Percentiles rank a stretch among this genome's conserved stretches.
These are phyloP conservation scores for Mycena haematopus DNA, from an alignment of 768 basidiomycete species.

Conservation along the genomic window DNA sequence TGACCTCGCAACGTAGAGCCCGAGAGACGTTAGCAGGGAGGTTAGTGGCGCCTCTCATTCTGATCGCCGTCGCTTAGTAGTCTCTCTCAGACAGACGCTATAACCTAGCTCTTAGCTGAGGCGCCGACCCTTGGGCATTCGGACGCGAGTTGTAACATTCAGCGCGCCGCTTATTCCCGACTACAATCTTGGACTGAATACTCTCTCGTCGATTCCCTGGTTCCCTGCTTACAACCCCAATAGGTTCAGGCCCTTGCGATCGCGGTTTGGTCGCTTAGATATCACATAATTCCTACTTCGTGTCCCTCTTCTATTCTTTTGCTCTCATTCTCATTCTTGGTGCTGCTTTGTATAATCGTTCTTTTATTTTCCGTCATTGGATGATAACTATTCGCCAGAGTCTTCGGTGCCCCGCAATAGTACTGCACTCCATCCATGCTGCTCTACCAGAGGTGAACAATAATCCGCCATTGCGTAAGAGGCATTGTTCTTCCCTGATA, in stretches of 20 bases:
- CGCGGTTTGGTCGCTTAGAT: not conserved
- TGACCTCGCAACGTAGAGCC: not conserved
- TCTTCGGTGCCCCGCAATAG: conserved; percentile 48
- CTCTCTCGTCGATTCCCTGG: not conserved
- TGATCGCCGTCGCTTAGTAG: conserved; percentile 17
- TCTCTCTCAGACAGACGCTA: too few relatives aligned
- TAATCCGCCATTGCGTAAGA: not conserved
- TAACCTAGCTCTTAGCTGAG: too few relatives aligned
- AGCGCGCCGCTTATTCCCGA: not conserved
- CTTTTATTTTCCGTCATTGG: too few relatives aligned
- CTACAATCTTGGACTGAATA: conserved; percentile 1
- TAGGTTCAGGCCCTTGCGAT: not conserved
- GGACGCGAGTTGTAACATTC: conserved; percentile 2
- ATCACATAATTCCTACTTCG: conserved; percentile 50
- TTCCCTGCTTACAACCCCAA: not conserved
- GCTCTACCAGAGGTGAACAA: not conserved
- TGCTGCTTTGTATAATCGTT: too few relatives aligned
- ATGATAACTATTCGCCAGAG: conserved; percentile 33
- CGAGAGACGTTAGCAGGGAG: not conserved
- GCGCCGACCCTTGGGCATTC: not conserved
- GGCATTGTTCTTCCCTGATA: conserved; percentile 54
- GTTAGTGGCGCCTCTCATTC: not conserved
- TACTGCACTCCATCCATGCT: conserved; percentile 45
- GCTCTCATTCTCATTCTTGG: conserved; percentile 52
- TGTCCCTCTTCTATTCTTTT: conserved; percentile 48